Evolutionary conservation across 2,329 filamentous ascomycete species (phyloP), one percentile per base, ranked within the genome.

Genomic region (Aspergillus pseudonomiae): DNA sequence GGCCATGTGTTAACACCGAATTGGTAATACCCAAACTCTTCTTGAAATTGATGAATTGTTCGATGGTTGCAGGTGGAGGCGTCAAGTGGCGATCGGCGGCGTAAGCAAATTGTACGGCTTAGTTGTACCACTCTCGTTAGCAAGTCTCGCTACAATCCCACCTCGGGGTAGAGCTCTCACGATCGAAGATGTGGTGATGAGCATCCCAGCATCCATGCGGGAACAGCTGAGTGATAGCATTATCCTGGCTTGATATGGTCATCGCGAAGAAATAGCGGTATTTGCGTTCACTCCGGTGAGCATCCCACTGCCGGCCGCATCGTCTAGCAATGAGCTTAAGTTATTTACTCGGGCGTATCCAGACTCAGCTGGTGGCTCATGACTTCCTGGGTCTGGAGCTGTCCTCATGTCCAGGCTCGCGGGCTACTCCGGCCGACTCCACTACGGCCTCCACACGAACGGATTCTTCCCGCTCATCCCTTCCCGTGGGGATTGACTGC

Each of bases 1-100:
- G 60, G 1, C 76, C 77, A 60, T 79, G 77, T 0, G 75, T 74
- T 0, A 79, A 66, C 6, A 78, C 75, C 0, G 77, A 79, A 46
- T 77, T 70, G 1, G 74, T 77, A 26, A 79, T 72, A 0, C 74
- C 74, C 2, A 71, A 26, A 2, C 62, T 62, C 6, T 62, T 56
- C 45, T 73, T 73, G 63, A 74, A 75, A 5, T 64, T 62, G 19
- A 67, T 61, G 56, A 68, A 75, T 54, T 73, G 63, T 11, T 64
- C 56, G 30, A 74, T 68, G 21, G 70, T 70, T 12, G 74, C 74
- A 0, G 72, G 65, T 3, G 73, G 71, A 11, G 73, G 73, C 11
- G 73, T 75, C 9, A 75, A 64, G 41, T 75, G 73, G 16, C 71
- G 67, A 53, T 72, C 65, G 26, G 68, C 57, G 1, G 67, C 60